A percentile compares a stretch with the other conserved stretches of the same genome.
Conservation (phyloP, 2,329 filamentous ascomycete genomes). For the Sphaerulina populicola region DNA sequence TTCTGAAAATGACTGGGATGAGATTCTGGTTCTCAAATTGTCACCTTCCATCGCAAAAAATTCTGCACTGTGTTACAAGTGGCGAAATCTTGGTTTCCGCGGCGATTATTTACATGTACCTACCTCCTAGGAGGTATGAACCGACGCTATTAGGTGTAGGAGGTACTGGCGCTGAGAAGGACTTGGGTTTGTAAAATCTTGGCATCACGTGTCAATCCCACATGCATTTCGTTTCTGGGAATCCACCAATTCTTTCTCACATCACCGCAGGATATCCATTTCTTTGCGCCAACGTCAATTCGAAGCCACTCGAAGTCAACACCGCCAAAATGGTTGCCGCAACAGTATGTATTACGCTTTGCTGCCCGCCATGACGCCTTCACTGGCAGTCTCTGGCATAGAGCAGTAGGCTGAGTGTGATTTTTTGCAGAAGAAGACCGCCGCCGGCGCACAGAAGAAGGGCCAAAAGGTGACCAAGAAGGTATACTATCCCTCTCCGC, state of each 20-base stretch:
- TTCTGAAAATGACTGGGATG: no score
- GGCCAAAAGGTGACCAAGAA: constrained; percentile 74
- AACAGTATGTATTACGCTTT: constrained; percentile 92
- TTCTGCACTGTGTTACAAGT: no score
- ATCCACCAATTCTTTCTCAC: neutral
- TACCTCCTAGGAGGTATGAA: no score
- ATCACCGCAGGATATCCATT: constrained; percentile 74
- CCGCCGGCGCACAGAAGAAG: constrained; percentile 39
- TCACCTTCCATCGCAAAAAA: no score
- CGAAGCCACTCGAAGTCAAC: constrained; percentile 30
- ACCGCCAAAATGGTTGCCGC: constrained; percentile 69
- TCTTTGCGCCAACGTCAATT: constrained; percentile 58
- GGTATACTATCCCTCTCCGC: constrained; percentile 41
- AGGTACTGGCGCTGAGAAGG: no score
- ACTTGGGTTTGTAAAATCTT: no score
- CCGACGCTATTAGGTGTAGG: no score
- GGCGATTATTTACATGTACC: no score
- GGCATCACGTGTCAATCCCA: no score
- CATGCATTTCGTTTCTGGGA: no score
- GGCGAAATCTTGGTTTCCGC: no score
- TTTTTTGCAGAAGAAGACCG: constrained; percentile 49
- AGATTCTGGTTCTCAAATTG: no score
- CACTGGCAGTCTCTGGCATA: constrained; percentile 24
- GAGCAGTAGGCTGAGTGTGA: constrained; percentile 77
- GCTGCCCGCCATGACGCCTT: constrained; percentile 66